Evolutionary conservation across 805 yeast genomes (phyloP).

Genomic region (Lachancea meyersii): DNA sequence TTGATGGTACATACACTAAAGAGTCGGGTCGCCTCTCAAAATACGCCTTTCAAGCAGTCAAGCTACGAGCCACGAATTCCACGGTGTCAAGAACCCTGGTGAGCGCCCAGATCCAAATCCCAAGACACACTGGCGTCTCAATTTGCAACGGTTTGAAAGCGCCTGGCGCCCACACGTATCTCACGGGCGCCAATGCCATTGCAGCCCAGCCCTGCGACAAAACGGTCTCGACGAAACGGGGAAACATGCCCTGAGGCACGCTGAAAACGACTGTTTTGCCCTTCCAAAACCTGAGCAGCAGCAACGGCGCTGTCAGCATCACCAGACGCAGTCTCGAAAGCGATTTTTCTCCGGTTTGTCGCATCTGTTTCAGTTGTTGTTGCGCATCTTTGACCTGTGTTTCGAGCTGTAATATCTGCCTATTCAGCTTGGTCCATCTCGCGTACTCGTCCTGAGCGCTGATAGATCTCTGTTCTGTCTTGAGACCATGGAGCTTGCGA

Average conservation of each 20-base stretch:
- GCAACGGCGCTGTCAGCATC: slow-evolving; percentile 30
- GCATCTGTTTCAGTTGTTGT: slow-evolving; percentile 27
- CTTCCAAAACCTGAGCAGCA: slow-evolving; percentile 28
- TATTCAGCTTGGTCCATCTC: slow-evolving; percentile 86
- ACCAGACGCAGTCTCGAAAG: slow-evolving; percentile 20
- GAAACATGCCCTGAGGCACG: slow-evolving; percentile 28
- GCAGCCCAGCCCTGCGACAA: slow-evolving; percentile 32
- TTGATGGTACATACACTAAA: too few relatives aligned
- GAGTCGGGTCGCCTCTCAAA: too few relatives aligned
- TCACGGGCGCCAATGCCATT: slow-evolving; percentile 24
- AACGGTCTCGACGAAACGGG: slow-evolving; percentile 26
- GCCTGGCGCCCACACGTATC: slow-evolving; percentile 12
- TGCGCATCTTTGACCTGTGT: slow-evolving; percentile 44
- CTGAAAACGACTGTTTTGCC: slow-evolving; percentile 30
- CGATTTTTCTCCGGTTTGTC: slow-evolving; percentile 9
- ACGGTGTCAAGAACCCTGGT: slow-evolving; percentile 25
- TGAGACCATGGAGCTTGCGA: slow-evolving; percentile 41
- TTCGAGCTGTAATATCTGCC: slow-evolving; percentile 55
- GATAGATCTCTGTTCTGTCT: slow-evolving; percentile 50
- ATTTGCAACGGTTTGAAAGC: slow-evolving; percentile 7
- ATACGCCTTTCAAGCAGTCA: neutral
- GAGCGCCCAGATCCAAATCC: slow-evolving; percentile 33
- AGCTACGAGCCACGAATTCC: slow-evolving; percentile 20
- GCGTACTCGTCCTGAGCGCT: slow-evolving; percentile 94
- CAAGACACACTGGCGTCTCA: slow-evolving; percentile 28